phyloP scores from a whole-genome alignment of 2,329 filamentous ascomycete genomes.

The Lachnellula occidentalis region DNA sequence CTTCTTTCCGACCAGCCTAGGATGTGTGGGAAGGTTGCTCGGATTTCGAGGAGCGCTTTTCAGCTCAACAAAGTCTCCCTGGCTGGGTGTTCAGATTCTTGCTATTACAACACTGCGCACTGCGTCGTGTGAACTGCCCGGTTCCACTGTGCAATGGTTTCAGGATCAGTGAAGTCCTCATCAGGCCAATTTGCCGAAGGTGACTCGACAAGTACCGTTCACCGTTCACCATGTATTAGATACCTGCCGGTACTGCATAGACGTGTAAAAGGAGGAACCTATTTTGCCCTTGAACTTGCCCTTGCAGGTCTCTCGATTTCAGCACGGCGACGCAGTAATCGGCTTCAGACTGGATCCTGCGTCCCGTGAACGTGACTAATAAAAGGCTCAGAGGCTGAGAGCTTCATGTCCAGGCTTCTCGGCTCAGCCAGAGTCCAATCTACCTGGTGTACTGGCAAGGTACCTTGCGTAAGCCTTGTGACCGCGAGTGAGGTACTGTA shows the following conservation, averaged over 20 bases:
- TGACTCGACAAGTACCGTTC: too few species aligned
- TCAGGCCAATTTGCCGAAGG: too few species aligned
- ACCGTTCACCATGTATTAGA: too few species aligned
- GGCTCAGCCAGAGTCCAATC: not conserved
- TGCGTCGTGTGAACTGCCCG: not conserved
- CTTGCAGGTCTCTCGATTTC: not conserved
- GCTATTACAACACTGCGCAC: not conserved
- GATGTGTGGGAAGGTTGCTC: conserved; percentile 1
- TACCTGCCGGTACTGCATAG: too few species aligned
- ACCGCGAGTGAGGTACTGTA: not conserved
- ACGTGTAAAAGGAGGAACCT: too few species aligned
- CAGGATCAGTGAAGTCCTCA: too few species aligned
- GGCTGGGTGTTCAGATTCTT: conserved; percentile 7
- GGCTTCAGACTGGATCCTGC: too few species aligned
- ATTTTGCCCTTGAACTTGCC: too few species aligned
- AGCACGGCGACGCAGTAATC: not conserved
- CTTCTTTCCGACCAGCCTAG: conserved; percentile 3
- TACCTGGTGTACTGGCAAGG: not conserved
- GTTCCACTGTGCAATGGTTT: too few species aligned
- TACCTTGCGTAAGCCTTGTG: not conserved
- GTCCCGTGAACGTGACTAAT: too few species aligned
- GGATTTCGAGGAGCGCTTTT: not conserved
- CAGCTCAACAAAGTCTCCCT: not conserved
- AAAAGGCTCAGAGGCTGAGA: not conserved
- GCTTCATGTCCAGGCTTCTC: not conserved